phyloP scores from a whole-genome alignment of 2,329 filamentous ascomycete genomes.

The Calonectria crousiana region DNA sequence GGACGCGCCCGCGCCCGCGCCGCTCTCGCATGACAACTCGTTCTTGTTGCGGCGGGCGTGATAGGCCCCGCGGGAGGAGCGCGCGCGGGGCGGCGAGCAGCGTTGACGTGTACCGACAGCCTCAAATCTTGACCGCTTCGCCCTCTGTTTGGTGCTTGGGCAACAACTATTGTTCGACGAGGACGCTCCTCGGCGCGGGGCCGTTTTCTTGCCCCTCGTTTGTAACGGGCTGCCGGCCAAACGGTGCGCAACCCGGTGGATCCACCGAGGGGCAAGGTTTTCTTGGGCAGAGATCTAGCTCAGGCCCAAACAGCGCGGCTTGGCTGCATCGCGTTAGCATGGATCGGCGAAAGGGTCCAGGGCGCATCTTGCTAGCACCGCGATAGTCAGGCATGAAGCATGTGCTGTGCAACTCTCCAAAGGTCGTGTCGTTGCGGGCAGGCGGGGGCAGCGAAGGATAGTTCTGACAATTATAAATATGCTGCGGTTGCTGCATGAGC shows the following conservation, averaged over 20 bases:
- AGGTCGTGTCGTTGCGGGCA: neutral
- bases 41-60: neutral
- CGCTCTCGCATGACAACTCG: neutral
- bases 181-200: neutral
- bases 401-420: no score
- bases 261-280: neutral
- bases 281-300: neutral
- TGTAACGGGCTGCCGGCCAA: neutral
- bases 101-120: constrained; percentile 1
- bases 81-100: neutral
- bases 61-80: neutral
- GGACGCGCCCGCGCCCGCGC: no score
- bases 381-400: neutral
- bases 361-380: neutral
- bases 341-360: neutral
- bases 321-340: neutral
- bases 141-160: neutral
- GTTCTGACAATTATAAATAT: neutral
- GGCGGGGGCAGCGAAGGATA: neutral
- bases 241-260: neutral
- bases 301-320: neutral
- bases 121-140: neutral
- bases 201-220: neutral
- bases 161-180: neutral
- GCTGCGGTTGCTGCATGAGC: neutral